Evolutionary conservation across 371 early-diverging fungal genomes (phyloP), one percentile per base, ranked within the genome.

Genomic region (Cokeromyces recurvatus): DNA sequence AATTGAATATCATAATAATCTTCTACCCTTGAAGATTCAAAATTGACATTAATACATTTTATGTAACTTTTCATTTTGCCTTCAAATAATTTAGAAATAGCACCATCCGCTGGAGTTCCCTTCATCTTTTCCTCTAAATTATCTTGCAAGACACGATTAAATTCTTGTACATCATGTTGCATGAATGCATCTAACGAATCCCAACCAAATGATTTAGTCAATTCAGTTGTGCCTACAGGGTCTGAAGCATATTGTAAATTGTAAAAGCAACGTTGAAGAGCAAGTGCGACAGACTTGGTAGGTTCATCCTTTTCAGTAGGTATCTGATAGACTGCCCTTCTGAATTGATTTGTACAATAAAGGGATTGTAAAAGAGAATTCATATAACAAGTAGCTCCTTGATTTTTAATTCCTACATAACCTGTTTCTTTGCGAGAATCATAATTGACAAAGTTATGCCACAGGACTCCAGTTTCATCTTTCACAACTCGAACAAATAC

Each of bases 361-460:
- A 99, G 80, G 3, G 97, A 92, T 69, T 99, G 99, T 25, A 99
- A 81, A 12, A 99, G 78, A 36, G 98, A 95, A 78, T 99, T 99
- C 91, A 99, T 93, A 67, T 99, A 99, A 77, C 99, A 98, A 0
- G 99, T 99, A 1, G 99, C 99, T 10, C 99, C 99, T 64, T 98
- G 96, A 68, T 99, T 99, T 46, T 86, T 85, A 48, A 99, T 70
- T 0, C 99, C 99, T 19, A 97, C 91, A 63, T 79, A 91, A 9
- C 98, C 97, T 10, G 97, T 95, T 62, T 83, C 80, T 43, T 83
- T 80, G 61, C 89, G 89, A 21, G 97, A 92, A 62, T 92, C 91
- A 57, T 87, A 94, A 55, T 87, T 87, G 39, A 25, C 16, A 34
- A 53, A 59, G 21, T 47, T 49, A 21, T 58, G 47, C 97, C 97